Evolutionary conservation across 2,329 filamentous ascomycete genomes (phyloP).

Genomic region (Lasiodiplodia hormozganensis): DNA sequence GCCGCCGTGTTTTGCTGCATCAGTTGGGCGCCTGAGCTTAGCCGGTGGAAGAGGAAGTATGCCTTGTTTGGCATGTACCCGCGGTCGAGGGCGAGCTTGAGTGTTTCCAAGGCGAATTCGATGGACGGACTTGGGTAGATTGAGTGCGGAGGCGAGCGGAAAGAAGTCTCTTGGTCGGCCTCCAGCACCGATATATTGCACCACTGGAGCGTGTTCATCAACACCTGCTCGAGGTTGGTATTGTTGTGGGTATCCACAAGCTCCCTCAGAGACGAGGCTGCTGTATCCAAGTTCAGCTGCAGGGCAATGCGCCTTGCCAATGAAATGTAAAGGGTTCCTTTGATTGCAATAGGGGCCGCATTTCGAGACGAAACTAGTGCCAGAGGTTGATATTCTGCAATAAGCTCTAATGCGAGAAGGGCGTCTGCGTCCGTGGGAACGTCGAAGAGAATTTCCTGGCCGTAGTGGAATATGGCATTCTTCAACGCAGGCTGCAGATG

Average conservation of each 20-base stretch:
- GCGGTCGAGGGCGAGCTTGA: neutral
- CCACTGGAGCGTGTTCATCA: constrained; percentile 26
- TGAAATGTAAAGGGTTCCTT: constrained; percentile 24
- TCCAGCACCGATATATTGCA: constrained; percentile 3
- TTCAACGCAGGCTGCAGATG: neutral
- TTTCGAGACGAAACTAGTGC: constrained; percentile 17
- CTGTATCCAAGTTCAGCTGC: neutral
- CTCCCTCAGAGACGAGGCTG: neutral
- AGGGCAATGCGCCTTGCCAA: constrained; percentile 27
- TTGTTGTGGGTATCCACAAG: neutral
- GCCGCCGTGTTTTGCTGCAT: too few species aligned
- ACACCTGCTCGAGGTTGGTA: neutral
- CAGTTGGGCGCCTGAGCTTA: neutral
- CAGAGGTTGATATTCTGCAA: constrained; percentile 30
- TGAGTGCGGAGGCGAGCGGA: neutral
- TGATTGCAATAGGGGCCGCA: constrained; percentile 29
- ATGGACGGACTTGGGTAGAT: neutral
- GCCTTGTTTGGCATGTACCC: neutral
- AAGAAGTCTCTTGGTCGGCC: neutral
- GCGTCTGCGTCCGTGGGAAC: neutral
- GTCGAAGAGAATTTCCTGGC: neutral
- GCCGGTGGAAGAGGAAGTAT: constrained; percentile 3
- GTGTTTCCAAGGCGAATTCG: neutral
- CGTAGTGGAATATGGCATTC: neutral
- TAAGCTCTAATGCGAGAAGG: constrained; percentile 22